Evolutionary conservation across 2,329 filamentous ascomycete genomes (phyloP), one percentile per base, ranked within the genome.

Genomic region (Aspergillus sp.): DNA sequence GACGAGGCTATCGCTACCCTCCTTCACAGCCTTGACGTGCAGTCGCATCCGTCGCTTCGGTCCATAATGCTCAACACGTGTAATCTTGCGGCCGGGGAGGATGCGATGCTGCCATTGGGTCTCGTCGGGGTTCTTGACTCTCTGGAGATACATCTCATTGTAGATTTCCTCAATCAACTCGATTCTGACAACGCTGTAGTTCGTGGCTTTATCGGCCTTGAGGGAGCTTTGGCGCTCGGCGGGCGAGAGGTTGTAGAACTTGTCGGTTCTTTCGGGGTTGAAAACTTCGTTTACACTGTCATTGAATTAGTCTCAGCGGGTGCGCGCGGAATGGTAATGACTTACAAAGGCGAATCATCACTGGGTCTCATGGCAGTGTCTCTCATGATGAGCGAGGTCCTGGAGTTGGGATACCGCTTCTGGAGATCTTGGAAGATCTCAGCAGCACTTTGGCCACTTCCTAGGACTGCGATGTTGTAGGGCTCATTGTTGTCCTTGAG

Each of bases 391-490:
- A 99, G 77, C 37, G 81, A 84, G 0, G 92, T 93, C 66, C 85
- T 83, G 27, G 90, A 87, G 71, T 93, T 92, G 40, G 92, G 92
- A 72, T 96, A 97, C 47, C 90, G 80, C 40, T 80, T 82, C 68
- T 93, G 89, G 50, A 98, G 79, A 74, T 96, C 93, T 78, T 91
- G 89, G 79, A 96, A 97, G 68, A 97, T 96, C 79, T 99, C 93
- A 9, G 93, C 93, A 2, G 92, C 92, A 72, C 90, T 96, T 79
- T 99, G 93, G 1, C 95, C 93, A 47, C 87, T 90, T 8, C 93
- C 93, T 41, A 98, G 81, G 11, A 98, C 90, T 8, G 91, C 93
- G 52, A 98, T 87, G 15, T 85, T 86, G 74, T 91, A 90, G 2
- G 80, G 62, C 23, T 70, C 68, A 37, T 68, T 64, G 43, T 68